These are phyloP conservation scores for Edaphochlamys debaryana DNA, from an alignment of 139 green algal genomes.

Conservation along the genomic window DNA sequence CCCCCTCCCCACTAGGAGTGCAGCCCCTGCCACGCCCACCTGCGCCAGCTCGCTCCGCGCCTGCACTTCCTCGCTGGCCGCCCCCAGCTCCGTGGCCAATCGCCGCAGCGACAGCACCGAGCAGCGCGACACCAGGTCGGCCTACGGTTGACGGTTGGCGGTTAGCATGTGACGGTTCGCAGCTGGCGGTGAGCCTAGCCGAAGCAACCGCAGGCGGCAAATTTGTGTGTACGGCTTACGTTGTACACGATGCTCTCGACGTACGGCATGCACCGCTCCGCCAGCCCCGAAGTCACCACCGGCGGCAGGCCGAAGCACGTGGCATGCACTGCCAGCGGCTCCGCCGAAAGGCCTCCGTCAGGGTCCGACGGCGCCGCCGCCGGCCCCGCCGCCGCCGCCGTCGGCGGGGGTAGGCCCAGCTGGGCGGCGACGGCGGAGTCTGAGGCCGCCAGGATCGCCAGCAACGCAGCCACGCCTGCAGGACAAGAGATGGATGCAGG, in stretches of 20 bases:
- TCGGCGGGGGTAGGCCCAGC: neutral
- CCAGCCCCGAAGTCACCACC: neutral
- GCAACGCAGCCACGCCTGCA: conserved; percentile 6
- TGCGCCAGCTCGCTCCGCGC: conserved; percentile 17
- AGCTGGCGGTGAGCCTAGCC: too few species aligned
- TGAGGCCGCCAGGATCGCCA: neutral
- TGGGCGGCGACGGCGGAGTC: neutral
- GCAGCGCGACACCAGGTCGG: conserved; percentile 23
- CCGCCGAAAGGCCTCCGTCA: too few species aligned
- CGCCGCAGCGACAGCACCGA: neutral
- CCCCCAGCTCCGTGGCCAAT: neutral
- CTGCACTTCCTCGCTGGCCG: conserved; percentile 14
- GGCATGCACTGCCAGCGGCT: neutral
- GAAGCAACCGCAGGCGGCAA: too few species aligned
- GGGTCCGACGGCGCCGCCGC: too few species aligned
- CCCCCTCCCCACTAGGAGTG: too few species aligned
- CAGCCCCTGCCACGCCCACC: neutral
- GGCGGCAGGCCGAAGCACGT: conserved; percentile 19
- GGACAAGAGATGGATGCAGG: too few species aligned
- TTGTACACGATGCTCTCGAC: conserved; percentile 30
- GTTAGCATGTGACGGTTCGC: too few species aligned
- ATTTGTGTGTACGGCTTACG: too few species aligned
- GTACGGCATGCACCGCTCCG: neutral
- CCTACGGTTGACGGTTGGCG: neutral
- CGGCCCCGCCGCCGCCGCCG: neutral